Conservation (phyloP, 2,329 filamentous ascomycete species). For the Xylariales sp. region DNA sequence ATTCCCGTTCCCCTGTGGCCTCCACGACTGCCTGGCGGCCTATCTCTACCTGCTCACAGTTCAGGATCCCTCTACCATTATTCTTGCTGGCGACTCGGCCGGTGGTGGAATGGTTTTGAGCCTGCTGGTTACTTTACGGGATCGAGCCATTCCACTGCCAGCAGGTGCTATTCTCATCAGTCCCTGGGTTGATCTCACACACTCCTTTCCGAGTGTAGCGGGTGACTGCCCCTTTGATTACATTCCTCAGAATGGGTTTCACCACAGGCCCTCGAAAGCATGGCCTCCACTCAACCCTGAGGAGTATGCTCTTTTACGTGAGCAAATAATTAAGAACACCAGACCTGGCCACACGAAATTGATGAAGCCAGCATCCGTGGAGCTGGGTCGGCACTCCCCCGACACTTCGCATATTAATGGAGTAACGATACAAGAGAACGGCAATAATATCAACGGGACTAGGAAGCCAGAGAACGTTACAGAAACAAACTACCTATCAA, state of each 20-base stretch:
- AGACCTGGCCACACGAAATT: slow-evolving; percentile 22
- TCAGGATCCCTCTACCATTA: slow-evolving; percentile 75
- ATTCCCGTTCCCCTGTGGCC: slow-evolving; percentile 89
- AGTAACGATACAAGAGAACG: slow-evolving; percentile 1
- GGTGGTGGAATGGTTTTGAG: slow-evolving; percentile 86
- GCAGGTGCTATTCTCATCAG: slow-evolving; percentile 88
- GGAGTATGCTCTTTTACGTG: slow-evolving; percentile 55
- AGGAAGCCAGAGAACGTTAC: slow-evolving; percentile 3
- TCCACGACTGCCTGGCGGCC: slow-evolving; percentile 84
- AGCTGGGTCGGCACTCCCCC: slow-evolving; percentile 19
- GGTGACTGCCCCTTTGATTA: slow-evolving; percentile 74
- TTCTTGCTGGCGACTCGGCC: slow-evolving; percentile 88
- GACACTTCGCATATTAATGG: slow-evolving; percentile 12
- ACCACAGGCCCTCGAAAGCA: slow-evolving; percentile 81
- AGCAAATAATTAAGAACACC: slow-evolving; percentile 41
- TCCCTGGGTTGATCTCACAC: slow-evolving; percentile 93
- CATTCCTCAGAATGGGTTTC: slow-evolving; percentile 81
- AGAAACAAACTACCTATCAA: slow-evolving; percentile 39
- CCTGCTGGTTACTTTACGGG: slow-evolving; percentile 74
- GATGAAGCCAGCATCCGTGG: slow-evolving; percentile 31
- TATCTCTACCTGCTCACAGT: slow-evolving; percentile 78
- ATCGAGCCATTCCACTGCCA: slow-evolving; percentile 77
- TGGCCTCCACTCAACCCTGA: slow-evolving; percentile 90
- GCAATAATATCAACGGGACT: slow-evolving; percentile 5
- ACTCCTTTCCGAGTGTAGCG: slow-evolving; percentile 89